Evolutionary conservation across 352 stramenopile species (phyloP).

Genomic region (Pythium monospermum): DNA sequence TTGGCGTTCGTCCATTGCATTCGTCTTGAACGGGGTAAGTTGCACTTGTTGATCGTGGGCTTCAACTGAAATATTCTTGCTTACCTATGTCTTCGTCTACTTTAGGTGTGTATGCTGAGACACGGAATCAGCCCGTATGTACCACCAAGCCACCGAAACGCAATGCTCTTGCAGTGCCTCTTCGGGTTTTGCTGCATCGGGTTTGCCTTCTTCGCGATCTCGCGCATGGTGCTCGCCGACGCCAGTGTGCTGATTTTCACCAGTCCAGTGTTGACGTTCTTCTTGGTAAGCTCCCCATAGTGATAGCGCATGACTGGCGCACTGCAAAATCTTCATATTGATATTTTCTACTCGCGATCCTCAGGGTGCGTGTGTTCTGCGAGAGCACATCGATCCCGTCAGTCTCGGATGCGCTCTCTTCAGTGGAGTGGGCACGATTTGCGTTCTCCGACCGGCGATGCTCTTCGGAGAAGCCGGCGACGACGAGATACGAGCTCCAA

Average conservation of each 20-base stretch:
- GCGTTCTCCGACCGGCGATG: constrained; percentile 33
- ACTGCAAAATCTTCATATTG: no score
- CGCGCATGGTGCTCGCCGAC: constrained; percentile 67
- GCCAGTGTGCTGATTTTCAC: constrained; percentile 61
- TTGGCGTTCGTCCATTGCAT: constrained; percentile 44
- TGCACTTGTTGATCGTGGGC: no score
- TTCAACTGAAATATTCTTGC: no score
- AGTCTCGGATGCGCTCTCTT: constrained; percentile 29
- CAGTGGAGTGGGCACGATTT: constrained; percentile 32
- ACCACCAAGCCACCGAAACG: constrained; percentile 9
- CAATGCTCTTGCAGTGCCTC: constrained; percentile 40
- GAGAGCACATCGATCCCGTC: constrained; percentile 27
- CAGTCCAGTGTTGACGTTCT: constrained; percentile 60
- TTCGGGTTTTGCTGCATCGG: constrained; percentile 51
- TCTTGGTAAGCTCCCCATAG: constrained; percentile 34
- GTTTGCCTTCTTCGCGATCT: constrained; percentile 66
- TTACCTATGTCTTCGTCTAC: no score
- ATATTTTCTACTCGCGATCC: no score
- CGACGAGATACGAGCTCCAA: constrained; percentile 17
- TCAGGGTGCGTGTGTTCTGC: constrained; percentile 22
- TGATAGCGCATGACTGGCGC: no score
- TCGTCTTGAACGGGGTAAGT: constrained; percentile 37
- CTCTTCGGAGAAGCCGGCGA: constrained; percentile 31
- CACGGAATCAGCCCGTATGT: constrained; percentile 23
- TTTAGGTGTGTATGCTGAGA: constrained; percentile 29